phyloP scores from a whole-genome alignment of 192 early-diverging fungal genomes.

The Rhizophagus prolifer region DNA sequence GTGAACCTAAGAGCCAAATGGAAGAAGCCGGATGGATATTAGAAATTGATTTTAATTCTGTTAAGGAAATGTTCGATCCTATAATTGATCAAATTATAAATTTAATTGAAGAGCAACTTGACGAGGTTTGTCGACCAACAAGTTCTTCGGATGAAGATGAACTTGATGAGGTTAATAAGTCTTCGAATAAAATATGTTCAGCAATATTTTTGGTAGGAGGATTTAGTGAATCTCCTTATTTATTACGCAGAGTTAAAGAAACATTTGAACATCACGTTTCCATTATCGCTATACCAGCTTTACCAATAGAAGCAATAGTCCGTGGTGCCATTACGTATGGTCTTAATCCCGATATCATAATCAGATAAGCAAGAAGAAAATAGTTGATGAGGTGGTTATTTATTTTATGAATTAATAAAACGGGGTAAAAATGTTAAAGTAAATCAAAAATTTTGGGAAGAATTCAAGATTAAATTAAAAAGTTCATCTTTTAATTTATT shows the following conservation, averaged over 20 bases:
- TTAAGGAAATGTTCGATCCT: slow-evolving; percentile 55
- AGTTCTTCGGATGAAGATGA: too few species aligned
- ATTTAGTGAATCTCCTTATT: slow-evolving; percentile 53
- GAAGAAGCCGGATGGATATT: slow-evolving; percentile 39
- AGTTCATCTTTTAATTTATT: too few species aligned
- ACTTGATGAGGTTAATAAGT: slow-evolving; percentile 36
- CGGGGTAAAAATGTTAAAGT: too few species aligned
- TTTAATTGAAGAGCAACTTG: slow-evolving; percentile 55
- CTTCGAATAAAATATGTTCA: slow-evolving; percentile 35
- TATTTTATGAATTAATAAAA: too few species aligned
- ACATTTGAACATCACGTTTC: slow-evolving; percentile 47
- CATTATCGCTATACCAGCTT: slow-evolving; percentile 50
- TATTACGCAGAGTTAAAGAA: slow-evolving; percentile 46
- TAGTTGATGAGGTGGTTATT: too few species aligned
- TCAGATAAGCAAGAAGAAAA: too few species aligned
- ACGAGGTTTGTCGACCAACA: too few species aligned
- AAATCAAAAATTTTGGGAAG: too few species aligned
- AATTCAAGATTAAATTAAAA: too few species aligned
- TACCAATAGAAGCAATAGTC: slow-evolving; percentile 54
- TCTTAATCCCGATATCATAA: too few species aligned
- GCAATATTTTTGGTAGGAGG: slow-evolving; percentile 61
- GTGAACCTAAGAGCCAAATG: slow-evolving; percentile 31
- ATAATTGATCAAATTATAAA: slow-evolving; percentile 49
- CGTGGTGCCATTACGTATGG: slow-evolving; percentile 56
- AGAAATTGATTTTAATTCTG: slow-evolving; percentile 45